Evolutionary conservation across 2,329 filamentous ascomycete genomes (phyloP).

Genomic region (Colletotrichum lini): DNA sequence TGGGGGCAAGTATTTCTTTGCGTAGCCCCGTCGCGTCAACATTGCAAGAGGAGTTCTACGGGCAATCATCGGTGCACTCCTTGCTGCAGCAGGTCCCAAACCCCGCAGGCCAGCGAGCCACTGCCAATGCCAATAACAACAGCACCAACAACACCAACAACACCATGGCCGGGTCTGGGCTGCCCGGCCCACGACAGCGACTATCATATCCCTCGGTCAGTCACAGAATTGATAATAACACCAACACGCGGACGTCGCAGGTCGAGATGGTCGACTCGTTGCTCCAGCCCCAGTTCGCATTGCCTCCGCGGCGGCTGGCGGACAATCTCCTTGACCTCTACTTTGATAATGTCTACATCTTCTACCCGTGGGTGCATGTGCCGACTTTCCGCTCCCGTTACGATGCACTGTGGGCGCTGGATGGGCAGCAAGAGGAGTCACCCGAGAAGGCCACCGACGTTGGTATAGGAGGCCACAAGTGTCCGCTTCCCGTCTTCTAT

Average conservation of each 20-base stretch:
- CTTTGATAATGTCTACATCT: neutral
- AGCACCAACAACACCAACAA: no score
- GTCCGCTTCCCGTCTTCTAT: conserved; percentile 2
- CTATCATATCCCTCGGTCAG: no score
- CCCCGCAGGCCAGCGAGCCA: neutral
- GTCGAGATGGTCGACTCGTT: neutral
- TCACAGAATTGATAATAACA: no score
- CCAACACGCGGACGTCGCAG: no score
- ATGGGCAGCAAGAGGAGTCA: neutral
- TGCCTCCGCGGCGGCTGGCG: neutral
- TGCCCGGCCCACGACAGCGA: no score
- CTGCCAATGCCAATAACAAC: no score
- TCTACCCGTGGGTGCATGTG: neutral
- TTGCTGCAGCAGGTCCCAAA: neutral
- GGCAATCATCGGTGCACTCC: neutral
- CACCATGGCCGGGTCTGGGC: no score
- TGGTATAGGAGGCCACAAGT: neutral
- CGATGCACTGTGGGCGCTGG: neutral
- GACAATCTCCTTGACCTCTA: neutral
- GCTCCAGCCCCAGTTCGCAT: neutral
- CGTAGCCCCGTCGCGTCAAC: neutral
- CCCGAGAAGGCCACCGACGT: neutral
- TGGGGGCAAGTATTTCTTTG: neutral
- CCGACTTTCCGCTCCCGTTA: neutral
- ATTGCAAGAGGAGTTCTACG: neutral